Evolutionary conservation across 495 filamentous ascomycete genomes (phyloP).

Genomic region (Penicillium odoratum): DNA sequence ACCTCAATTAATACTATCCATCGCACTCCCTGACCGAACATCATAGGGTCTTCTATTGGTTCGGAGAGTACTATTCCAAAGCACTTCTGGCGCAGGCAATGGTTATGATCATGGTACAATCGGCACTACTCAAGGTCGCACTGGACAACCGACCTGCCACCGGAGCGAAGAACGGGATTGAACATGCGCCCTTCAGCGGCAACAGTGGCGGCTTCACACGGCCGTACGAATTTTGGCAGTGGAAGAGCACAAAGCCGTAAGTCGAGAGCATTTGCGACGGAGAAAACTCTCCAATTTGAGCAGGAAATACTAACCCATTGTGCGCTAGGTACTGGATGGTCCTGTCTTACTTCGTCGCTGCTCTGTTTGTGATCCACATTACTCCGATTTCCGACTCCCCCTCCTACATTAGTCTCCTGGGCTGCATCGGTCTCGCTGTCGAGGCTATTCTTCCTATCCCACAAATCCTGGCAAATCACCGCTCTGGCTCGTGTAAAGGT

Average conservation of each 20-base stretch:
- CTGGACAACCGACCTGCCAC: constrained; percentile 80
- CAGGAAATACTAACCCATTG: not conserved
- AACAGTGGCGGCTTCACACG: constrained; percentile 40
- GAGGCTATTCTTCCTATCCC: constrained; percentile 90
- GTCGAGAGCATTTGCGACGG: constrained; percentile 21
- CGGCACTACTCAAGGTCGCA: constrained; percentile 83
- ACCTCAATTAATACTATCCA: not conserved
- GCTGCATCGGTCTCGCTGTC: constrained; percentile 80
- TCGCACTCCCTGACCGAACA: not conserved
- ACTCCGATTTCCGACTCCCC: constrained; percentile 61
- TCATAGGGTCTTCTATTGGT: constrained; percentile 86
- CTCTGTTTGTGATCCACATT: constrained; percentile 68
- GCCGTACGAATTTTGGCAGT: constrained; percentile 95
- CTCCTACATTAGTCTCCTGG: constrained; percentile 69
- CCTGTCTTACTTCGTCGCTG: constrained; percentile 66
- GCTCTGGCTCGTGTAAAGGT: constrained; percentile 77
- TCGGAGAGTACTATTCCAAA: constrained; percentile 78
- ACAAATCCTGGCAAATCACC: constrained; percentile 81
- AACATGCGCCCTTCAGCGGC: constrained; percentile 42
- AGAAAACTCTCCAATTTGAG: not conserved
- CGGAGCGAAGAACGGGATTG: constrained; percentile 53
- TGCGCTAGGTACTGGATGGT: constrained; percentile 80
- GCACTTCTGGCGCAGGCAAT: constrained; percentile 81
- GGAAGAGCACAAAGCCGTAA: constrained; percentile 77
- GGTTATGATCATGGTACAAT: constrained; percentile 83